Base-by-base conservation (phyloP, 345 rosid genomes). In the Ailanthus altissimus region DNA sequence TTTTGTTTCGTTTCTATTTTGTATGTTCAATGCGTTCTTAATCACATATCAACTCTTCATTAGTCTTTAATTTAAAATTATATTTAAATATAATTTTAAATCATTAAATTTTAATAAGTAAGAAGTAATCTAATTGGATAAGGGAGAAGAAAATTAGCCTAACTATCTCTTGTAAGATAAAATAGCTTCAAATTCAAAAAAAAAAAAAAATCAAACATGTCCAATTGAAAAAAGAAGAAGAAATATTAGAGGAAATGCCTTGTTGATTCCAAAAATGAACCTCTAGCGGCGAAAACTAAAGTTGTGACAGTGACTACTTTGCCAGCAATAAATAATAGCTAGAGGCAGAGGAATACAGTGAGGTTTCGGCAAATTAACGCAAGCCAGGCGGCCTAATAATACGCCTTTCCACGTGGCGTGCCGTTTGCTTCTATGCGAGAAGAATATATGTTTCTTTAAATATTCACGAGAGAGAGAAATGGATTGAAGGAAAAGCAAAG, bases 401-500 rank as follows among this genome's bases (percentile, higher is more conserved):
- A n/a, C n/a, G 3, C 8, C 57, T 46, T n/a, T 67, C 57, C 70
- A 79, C 74, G 70, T 40, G 82, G 26, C 18, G 4, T 28, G 23
- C 58, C 65, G 46, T 0, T 70, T 70, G 58, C 72, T 62, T 75
- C 2, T 45, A 70, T 59, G 40, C 8, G 40, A 9, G 60, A 73
- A 59, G 9, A 36, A 53, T 32, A 32, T 32, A 3, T 57, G 64
- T 23, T 72, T 8, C 75, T 53, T 38, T 54, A 53, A 54, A 8
- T 46, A 72, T 57, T 23, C n/a, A 23, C 38, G 11, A 9, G 38
- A 6, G 42, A 18, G 42, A 5, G 0, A 8, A 2, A 45, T 76
- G 61, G 64, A 73, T 76, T 68, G 61, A 63, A 79, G 74, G 25
- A 12, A 56, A 84, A 64, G 84, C 82, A 69, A 81, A 64, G 84